Conservation (phyloP, 306 rosid genomes). For the Quercus bicolor region DNA sequence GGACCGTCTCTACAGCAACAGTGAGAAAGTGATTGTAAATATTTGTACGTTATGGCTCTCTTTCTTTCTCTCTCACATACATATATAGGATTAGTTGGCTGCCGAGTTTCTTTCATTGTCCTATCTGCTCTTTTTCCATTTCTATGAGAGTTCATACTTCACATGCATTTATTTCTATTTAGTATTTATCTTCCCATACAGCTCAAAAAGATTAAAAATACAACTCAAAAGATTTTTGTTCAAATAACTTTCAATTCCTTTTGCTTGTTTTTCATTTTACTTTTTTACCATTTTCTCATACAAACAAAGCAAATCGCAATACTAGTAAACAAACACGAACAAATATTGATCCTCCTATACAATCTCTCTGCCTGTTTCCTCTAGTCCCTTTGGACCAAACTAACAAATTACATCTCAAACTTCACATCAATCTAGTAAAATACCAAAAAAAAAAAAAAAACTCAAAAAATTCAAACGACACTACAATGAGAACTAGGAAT, state of each 20-base stretch:
- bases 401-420: conserved; percentile 37
- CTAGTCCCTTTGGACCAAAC: conserved; percentile 72
- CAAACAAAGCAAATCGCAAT: conserved; percentile 30
- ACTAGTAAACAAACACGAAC: conserved; percentile 24
- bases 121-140: background rate
- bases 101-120: background rate
- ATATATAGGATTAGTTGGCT: background rate
- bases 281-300: conserved; percentile 14
- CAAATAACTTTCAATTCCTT: conserved; percentile 8
- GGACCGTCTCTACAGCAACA: background rate
- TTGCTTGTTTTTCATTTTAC: conserved; percentile 6
- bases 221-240: background rate
- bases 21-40: background rate
- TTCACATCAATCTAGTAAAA: conserved; percentile 37
- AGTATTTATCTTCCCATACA: background rate
- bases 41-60: background rate
- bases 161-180: background rate
- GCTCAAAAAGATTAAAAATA: conserved; percentile 1
- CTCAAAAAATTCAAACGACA: background rate
- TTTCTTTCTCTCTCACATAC: background rate
- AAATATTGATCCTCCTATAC: conserved; percentile 69
- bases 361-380: conserved; percentile 46
- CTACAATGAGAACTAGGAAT: conserved; percentile 25
- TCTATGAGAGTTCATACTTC: background rate
- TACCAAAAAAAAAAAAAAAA: background rate